Conservation (phyloP, 352 stramenopile genomes). For the Globisporangium splendens region DNA sequence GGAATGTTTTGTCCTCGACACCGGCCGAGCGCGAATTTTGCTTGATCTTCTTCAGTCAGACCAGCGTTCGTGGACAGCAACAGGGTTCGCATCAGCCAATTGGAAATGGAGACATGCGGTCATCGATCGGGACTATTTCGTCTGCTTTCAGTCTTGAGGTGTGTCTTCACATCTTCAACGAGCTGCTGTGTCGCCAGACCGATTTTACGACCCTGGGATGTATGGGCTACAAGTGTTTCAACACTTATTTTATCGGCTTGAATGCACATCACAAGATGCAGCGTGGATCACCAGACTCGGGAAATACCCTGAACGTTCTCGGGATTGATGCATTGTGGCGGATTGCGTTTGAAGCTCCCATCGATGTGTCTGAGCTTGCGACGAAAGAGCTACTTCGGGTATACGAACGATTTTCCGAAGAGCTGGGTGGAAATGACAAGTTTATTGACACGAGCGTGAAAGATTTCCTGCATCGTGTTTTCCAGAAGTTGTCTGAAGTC, state of each 20-base stretch:
- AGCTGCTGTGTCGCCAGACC: slow-evolving; percentile 76
- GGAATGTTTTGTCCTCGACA: slow-evolving; percentile 70
- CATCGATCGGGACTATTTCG: slow-evolving; percentile 42
- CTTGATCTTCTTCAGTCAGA: slow-evolving; percentile 83
- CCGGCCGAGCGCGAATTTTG: slow-evolving; percentile 76
- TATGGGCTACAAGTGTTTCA: slow-evolving; percentile 85
- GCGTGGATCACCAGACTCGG: slow-evolving; percentile 1
- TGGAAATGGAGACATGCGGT: slow-evolving; percentile 13
- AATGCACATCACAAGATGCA: slow-evolving; percentile 59
- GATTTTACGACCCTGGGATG: slow-evolving; percentile 68
- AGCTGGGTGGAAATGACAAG: slow-evolving; percentile 28
- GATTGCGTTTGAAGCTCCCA: slow-evolving; percentile 75
- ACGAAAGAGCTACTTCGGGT: slow-evolving; percentile 76
- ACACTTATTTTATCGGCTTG: slow-evolving; percentile 81
- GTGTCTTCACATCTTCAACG: slow-evolving; percentile 79
- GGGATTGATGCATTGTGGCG: slow-evolving; percentile 83
- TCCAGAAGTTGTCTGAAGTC: slow-evolving; percentile 60
- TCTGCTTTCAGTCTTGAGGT: slow-evolving; percentile 75
- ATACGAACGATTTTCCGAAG: slow-evolving; percentile 59
- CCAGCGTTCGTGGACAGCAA: slow-evolving; percentile 44
- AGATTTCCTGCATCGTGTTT: slow-evolving; percentile 81
- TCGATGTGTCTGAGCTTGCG: slow-evolving; percentile 74
- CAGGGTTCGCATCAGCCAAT: slow-evolving; percentile 21
- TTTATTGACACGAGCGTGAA: slow-evolving; percentile 39
- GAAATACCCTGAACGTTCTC: slow-evolving; percentile 37